These are phyloP conservation scores for Kodamaea hsintzibuensis DNA, from an alignment of 805 yeast genomes.

Conservation along the genomic window DNA sequence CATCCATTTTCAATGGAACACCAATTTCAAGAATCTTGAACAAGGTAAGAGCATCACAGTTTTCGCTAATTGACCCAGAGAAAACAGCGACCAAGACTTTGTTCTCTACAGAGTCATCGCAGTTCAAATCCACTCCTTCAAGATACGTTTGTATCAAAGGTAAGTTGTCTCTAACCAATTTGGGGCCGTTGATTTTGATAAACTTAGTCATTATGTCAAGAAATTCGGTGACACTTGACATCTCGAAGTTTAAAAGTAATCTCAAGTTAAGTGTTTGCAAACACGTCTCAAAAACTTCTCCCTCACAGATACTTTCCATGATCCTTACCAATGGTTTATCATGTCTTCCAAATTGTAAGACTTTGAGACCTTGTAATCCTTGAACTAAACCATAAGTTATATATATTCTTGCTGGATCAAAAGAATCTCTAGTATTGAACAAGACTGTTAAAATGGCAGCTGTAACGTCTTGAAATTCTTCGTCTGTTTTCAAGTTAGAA, in stretches of 20 bases:
- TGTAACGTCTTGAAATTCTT: slow-evolving; percentile 26
- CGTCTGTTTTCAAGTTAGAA: slow-evolving; percentile 22
- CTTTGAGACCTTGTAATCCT: slow-evolving; percentile 44
- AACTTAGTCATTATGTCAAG: slow-evolving; percentile 34
- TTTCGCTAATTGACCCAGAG: background rate
- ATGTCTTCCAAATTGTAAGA: slow-evolving; percentile 28
- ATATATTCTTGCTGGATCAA: slow-evolving; percentile 71
- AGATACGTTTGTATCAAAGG: slow-evolving; percentile 17
- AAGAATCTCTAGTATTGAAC: slow-evolving; percentile 48
- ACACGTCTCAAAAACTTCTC: slow-evolving; percentile 50
- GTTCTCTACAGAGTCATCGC: background rate
- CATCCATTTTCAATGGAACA: background rate
- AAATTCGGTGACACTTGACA: slow-evolving; percentile 20
- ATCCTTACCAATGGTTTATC: slow-evolving; percentile 26
- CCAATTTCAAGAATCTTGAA: slow-evolving; percentile 18
- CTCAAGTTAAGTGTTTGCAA: slow-evolving; percentile 54
- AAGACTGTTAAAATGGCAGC: slow-evolving; percentile 44
- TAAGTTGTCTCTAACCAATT: slow-evolving; percentile 21
- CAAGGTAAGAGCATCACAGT: background rate
- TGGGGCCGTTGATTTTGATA: slow-evolving; percentile 39
- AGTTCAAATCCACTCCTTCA: background rate
- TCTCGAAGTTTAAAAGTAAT: slow-evolving; percentile 41
- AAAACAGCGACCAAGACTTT: slow-evolving; percentile 4
- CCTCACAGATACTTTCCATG: slow-evolving; percentile 46
- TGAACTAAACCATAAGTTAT: slow-evolving; percentile 54